phyloP scores from a whole-genome alignment of 345 rosid genomes.

The Murraya koenigii region DNA sequence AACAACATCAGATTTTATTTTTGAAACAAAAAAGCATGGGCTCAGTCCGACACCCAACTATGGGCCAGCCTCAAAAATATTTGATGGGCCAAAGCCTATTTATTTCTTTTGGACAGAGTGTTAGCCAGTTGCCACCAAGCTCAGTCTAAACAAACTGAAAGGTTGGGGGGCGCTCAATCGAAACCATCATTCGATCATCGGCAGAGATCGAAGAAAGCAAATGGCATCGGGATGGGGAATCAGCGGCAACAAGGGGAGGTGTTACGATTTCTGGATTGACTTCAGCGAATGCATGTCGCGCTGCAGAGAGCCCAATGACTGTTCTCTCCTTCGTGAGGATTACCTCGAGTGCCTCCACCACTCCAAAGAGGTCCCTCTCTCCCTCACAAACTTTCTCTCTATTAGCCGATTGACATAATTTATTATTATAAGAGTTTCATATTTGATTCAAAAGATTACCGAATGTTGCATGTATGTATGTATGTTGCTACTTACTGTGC shows the following conservation, averaged over 20 bases:
- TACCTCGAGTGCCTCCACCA: constrained; percentile 99
- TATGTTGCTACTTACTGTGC: not conserved
- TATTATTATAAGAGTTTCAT: not conserved
- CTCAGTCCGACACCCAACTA: too few species aligned
- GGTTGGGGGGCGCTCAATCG: not conserved
- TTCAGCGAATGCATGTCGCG: constrained; percentile 96
- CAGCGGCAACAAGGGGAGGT: constrained; percentile 87
- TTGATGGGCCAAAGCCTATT: not conserved
- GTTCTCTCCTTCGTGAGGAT: constrained; percentile 84
- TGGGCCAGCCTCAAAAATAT: too few species aligned
- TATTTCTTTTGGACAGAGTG: not conserved
- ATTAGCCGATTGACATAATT: not conserved
- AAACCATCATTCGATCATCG: not conserved
- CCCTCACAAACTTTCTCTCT: not conserved
- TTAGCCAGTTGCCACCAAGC: too few species aligned
- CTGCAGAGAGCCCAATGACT: constrained; percentile 96
- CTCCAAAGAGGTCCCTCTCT: constrained; percentile 73
- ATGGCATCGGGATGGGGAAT: constrained; percentile 99
- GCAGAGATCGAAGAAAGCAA: not conserved
- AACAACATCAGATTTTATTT: too few species aligned
- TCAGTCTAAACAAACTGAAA: not conserved
- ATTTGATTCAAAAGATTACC: not conserved
- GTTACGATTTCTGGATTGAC: constrained; percentile 89
- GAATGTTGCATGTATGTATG: not conserved
- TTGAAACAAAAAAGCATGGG: too few species aligned